phyloP scores from a whole-genome alignment of 148 eudicot genomes.

The Oxyria digyna region DNA sequence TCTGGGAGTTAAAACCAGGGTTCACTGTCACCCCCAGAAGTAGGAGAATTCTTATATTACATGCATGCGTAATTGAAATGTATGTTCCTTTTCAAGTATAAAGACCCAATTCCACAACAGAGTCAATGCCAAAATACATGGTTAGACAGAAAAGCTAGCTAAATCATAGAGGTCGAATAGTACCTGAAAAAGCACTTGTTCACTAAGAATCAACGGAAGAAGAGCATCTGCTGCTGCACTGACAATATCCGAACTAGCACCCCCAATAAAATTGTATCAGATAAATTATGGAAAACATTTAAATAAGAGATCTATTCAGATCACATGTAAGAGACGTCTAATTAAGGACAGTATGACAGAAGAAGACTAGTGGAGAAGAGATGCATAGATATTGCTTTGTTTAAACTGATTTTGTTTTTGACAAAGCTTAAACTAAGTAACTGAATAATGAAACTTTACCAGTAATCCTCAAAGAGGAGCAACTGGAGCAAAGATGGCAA shows the following conservation, averaged over 20 bases:
- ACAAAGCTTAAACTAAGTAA: not conserved
- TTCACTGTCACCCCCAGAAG: no score
- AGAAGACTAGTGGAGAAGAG: no score
- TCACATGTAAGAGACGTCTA: not conserved
- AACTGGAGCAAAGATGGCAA: slow-evolving; percentile 70
- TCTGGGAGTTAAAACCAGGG: not conserved
- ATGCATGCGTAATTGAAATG: not conserved
- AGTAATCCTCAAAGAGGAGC: slow-evolving; percentile 89
- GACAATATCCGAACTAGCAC: slow-evolving; percentile 68
- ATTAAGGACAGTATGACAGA: no score
- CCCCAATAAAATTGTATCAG: slow-evolving; percentile 5
- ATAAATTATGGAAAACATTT: not conserved
- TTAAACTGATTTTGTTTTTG: not conserved
- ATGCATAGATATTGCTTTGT: not conserved
- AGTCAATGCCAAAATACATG: not conserved
- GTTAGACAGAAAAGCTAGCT: not conserved
- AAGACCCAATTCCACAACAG: not conserved
- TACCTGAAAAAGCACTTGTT: slow-evolving; percentile 85
- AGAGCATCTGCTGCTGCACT: slow-evolving; percentile 94
- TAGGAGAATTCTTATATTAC: not conserved
- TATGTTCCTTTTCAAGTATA: not conserved
- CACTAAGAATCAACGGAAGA: slow-evolving; percentile 84
- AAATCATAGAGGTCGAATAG: not conserved
- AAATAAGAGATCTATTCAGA: not conserved
- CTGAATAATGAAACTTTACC: slow-evolving; percentile 23